phyloP scores from a whole-genome alignment of 768 basidiomycete genomes.

The Boletus pseudo-olivaceus region DNA sequence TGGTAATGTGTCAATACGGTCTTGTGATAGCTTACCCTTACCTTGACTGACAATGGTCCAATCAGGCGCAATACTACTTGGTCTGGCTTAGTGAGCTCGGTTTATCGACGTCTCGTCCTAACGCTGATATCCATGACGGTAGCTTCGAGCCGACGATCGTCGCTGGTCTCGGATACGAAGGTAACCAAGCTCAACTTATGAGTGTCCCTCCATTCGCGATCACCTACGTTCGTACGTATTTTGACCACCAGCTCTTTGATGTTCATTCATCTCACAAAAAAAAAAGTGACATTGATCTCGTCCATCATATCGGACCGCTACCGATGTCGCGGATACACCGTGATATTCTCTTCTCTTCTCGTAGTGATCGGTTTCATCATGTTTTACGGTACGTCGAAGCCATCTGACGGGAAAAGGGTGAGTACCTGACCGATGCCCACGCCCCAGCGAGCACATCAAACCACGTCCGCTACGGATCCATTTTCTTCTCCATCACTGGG shows the following conservation, averaged over 20 bases:
- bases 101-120: conserved; percentile 12
- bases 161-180: conserved; percentile 53
- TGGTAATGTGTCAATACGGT: conserved; percentile 33
- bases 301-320: conserved; percentile 56
- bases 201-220: conserved; percentile 47
- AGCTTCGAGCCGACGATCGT: conserved; percentile 77
- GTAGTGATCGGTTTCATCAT: conserved; percentile 49
- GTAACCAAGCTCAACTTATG: conserved; percentile 56
- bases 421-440: not conserved
- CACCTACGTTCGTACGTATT: conserved; percentile 43
- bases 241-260: not conserved
- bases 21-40: not conserved
- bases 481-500: conserved; percentile 55
- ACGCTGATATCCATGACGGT: conserved; percentile 33
- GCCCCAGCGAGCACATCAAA: conserved; percentile 28
- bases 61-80: not conserved
- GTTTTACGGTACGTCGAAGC: conserved; percentile 43
- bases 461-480: conserved; percentile 48
- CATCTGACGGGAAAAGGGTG: not conserved
- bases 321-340: conserved; percentile 45
- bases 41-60: not conserved
- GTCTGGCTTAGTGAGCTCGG: conserved; percentile 20
- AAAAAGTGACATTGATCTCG: conserved; percentile 34
- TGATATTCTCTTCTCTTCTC: conserved; percentile 40
- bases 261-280: not conserved